A percentile compares a stretch with the other conserved stretches of the same genome.
phyloP scores from a whole-genome alignment of 331 rosid genomes.

The Quercus lobata region DNA sequence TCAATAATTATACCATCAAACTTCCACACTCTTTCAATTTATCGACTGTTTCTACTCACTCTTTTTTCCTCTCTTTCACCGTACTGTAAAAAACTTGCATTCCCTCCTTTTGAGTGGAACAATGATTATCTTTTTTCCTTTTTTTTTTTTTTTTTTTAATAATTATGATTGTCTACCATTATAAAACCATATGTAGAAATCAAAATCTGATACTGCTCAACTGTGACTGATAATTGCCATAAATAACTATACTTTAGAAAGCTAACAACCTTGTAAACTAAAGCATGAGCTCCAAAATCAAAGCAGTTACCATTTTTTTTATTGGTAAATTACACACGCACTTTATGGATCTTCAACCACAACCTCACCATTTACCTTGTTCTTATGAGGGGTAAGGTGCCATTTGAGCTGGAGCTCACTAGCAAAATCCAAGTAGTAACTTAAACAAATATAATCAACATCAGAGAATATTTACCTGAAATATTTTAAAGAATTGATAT shows the following conservation, averaged over 20 bases:
- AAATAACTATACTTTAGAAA: neutral
- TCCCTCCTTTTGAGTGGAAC: no score
- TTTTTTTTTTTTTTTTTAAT: neutral
- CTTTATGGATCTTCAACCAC: no score
- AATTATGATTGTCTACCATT: neutral
- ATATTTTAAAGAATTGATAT: slow-evolving; percentile 92
- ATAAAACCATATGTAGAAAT: neutral
- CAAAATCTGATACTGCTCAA: neutral
- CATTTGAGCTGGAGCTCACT: neutral
- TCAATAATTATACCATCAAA: slow-evolving; percentile 4
- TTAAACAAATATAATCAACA: slow-evolving; percentile 3
- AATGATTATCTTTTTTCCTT: neutral
- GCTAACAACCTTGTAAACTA: neutral
- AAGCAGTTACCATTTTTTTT: neutral
- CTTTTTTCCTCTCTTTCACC: no score
- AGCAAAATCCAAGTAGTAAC: neutral
- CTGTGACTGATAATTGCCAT: neutral
- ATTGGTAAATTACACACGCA: no score
- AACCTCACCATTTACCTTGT: no score
- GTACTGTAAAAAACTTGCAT: no score
- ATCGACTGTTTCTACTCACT: no score
- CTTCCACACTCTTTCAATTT: neutral
- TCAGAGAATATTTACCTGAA: slow-evolving; percentile 59
- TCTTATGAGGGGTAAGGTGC: no score
- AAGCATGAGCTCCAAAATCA: neutral